These are phyloP conservation scores for Dactylellina sp. DNA, from an alignment of 2,329 filamentous ascomycete species.

Conservation along the genomic window DNA sequence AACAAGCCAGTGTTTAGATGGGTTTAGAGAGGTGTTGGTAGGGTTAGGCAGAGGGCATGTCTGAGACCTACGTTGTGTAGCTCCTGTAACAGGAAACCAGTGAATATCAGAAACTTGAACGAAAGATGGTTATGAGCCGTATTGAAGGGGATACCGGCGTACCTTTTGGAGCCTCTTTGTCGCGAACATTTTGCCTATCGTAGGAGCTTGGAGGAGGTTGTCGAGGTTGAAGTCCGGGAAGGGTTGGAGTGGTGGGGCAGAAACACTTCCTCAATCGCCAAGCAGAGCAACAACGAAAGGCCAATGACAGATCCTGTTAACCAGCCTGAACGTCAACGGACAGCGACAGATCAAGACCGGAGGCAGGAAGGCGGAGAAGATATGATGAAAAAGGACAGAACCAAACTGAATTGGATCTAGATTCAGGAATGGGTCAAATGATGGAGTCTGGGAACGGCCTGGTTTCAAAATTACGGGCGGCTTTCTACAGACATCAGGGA, in stretches of 20 bases:
- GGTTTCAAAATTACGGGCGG: constrained; percentile 25
- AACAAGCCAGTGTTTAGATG: constrained; percentile 1
- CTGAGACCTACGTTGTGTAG: constrained; percentile 67
- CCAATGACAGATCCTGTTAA: constrained; percentile 19
- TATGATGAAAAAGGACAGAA: constrained; percentile 3
- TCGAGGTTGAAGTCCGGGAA: constrained; percentile 15
- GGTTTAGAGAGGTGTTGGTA: background rate
- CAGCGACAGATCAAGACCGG: background rate
- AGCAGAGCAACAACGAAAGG: constrained; percentile 13
- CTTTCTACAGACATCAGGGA: background rate
- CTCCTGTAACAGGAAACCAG: constrained; percentile 64
- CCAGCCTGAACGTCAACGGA: constrained; percentile 7
- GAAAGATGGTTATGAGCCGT: background rate
- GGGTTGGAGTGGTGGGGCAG: constrained; percentile 30
- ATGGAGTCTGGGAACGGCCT: constrained; percentile 8
- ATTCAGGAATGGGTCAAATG: background rate
- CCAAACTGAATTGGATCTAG: background rate
- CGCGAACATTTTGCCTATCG: constrained; percentile 58
- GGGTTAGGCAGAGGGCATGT: constrained; percentile 2
- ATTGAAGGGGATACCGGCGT: constrained; percentile 61
- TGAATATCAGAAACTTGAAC: constrained; percentile 59
- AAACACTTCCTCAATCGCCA: constrained; percentile 19
- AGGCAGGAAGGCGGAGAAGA: background rate
- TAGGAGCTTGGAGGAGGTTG: constrained; percentile 18
- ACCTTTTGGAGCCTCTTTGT: constrained; percentile 64